A percentile compares a stretch with the other conserved stretches of the same genome.
Evolutionary conservation across 2,329 filamentous ascomycete genomes (phyloP).

Genomic region (Fusarium tuaranense): DNA sequence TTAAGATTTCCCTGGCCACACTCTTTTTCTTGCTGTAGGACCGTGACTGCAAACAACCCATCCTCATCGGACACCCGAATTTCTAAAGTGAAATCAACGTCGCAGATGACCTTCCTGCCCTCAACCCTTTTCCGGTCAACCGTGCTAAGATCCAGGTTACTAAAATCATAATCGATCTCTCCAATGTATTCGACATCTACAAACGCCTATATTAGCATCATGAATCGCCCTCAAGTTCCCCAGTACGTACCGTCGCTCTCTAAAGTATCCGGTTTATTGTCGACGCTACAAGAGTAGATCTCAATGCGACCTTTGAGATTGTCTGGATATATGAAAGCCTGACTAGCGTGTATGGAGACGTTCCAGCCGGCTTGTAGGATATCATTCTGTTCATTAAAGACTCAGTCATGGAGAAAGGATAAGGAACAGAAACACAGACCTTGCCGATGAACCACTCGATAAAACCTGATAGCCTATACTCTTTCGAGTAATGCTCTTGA

Average conservation of each 20-base stretch:
- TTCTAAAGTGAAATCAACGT: not conserved
- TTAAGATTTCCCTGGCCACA: not conserved
- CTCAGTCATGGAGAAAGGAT: not conserved
- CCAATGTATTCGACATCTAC: not conserved
- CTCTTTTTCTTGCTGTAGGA: not conserved
- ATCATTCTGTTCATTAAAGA: not conserved
- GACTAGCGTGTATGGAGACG: not conserved
- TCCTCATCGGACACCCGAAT: not conserved
- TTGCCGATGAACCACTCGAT: not conserved
- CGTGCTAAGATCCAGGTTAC: not conserved
- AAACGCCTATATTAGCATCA: fast-evolving
- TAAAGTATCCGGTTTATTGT: not conserved
- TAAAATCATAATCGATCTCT: not conserved
- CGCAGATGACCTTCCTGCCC: not conserved
- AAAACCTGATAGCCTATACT: not conserved
- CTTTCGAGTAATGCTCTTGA: not conserved
- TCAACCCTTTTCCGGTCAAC: not conserved
- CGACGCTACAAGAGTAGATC: not conserved
- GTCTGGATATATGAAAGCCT: too few relatives aligned
- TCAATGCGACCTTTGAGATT: too few relatives aligned
- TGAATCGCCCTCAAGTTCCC: fast-evolving
- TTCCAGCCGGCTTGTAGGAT: not conserved
- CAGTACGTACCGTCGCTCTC: not conserved
- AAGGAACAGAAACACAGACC: not conserved
- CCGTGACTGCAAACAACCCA: not conserved